Conservation (phyloP, 768 basidiomycete genomes). For the Collybiopsis confluens region DNA sequence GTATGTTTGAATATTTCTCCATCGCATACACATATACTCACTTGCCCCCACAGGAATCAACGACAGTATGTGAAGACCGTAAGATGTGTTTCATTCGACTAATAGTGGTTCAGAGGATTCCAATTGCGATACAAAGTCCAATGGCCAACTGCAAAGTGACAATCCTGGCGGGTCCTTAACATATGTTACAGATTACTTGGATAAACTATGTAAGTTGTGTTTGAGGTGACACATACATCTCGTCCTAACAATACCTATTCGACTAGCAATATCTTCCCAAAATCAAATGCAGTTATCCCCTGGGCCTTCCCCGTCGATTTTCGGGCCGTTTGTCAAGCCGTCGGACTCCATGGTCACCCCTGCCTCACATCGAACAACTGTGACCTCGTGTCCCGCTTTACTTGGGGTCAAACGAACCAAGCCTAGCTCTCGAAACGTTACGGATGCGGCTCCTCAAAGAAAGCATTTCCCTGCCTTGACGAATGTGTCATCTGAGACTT, state of each 20-base stretch:
- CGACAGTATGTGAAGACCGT: not conserved
- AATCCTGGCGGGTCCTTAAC: not conserved
- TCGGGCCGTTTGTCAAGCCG: not conserved
- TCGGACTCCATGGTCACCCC: constrained; percentile 9
- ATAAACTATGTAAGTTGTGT: not conserved
- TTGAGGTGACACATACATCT: too few species aligned
- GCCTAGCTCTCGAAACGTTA: not conserved
- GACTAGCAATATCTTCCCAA: not conserved
- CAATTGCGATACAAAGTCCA: not conserved
- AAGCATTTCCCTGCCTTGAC: not conserved
- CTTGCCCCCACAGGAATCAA: not conserved
- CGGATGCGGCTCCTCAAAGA: not conserved
- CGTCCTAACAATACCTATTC: too few species aligned
- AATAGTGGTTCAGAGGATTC: not conserved
- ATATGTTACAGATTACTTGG: not conserved
- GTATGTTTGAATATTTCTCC: constrained; percentile 16
- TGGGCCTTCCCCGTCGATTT: not conserved
- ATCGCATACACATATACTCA: not conserved
- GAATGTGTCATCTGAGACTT: not conserved
- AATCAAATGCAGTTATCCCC: not conserved
- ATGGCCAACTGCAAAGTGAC: not conserved
- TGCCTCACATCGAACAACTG: constrained; percentile 18
- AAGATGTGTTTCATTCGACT: not conserved
- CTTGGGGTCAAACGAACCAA: constrained; percentile 44
- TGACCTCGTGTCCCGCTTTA: constrained; percentile 33